Evolutionary conservation across 1,139 yeast genomes (phyloP).

Genomic region (Hyphopichia burtonii): DNA sequence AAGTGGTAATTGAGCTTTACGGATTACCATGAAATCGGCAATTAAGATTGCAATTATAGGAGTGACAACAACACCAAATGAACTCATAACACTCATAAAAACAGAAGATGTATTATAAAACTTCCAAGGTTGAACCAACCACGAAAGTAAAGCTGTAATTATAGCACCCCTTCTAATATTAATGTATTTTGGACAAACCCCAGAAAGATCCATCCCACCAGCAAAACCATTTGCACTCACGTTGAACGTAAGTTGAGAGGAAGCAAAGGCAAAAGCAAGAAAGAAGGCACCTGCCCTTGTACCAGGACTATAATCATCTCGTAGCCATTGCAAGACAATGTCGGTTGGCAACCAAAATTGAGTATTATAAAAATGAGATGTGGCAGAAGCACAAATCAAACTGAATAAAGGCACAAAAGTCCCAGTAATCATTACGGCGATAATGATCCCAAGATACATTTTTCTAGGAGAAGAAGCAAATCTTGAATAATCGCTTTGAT

Average conservation of each 20-base stretch:
- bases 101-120: conserved; percentile 17
- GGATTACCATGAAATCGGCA: conserved; percentile 13
- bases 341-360: conserved; percentile 37
- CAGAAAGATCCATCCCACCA: conserved; percentile 31
- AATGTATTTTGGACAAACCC: conserved; percentile 26
- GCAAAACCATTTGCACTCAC: conserved; percentile 22
- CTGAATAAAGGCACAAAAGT: conserved; percentile 22
- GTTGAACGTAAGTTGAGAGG: conserved; percentile 22
- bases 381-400: conserved; percentile 29
- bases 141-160: conserved; percentile 15
- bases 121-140: conserved; percentile 21
- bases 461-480: conserved; percentile 23
- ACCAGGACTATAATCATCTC: conserved; percentile 18
- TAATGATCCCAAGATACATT: conserved; percentile 14
- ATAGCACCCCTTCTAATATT: conserved; percentile 27
- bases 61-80: conserved; percentile 13
- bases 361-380: conserved; percentile 21
- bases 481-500: conserved; percentile 44
- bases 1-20: conserved; percentile 11
- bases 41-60: conserved; percentile 16
- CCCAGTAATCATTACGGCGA: conserved; percentile 16
- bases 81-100: conserved; percentile 12
- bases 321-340: conserved; percentile 23
- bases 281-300: conserved; percentile 35
- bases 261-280: conserved; percentile 17